Conservation (phyloP, 2,329 filamentous ascomycete species). For the Talaromyces piceae region DNA sequence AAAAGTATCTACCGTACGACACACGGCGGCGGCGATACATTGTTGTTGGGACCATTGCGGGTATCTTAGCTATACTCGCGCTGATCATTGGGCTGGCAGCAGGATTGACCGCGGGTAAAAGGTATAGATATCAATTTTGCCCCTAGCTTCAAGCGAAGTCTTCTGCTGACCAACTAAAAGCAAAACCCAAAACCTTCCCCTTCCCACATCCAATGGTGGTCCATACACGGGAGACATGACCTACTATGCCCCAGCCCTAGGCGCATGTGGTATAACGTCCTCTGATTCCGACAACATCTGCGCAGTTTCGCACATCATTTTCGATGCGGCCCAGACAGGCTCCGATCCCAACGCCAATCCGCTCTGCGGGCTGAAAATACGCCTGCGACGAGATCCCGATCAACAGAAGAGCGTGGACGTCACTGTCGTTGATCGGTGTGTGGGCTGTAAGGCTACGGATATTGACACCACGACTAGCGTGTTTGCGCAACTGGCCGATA, state of each 20-base stretch:
- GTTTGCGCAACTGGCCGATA: conserved; percentile 42
- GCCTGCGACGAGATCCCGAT: conserved; percentile 47
- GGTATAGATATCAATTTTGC: conserved; percentile 5
- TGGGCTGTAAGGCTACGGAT: conserved; percentile 42
- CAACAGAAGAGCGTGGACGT: conserved; percentile 48
- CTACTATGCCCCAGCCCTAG: conserved; percentile 60
- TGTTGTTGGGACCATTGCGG: conserved; percentile 8
- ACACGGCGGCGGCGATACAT: conserved; percentile 11
- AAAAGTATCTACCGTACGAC: conserved; percentile 11
- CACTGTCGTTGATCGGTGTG: conserved; percentile 62
- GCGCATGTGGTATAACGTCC: conserved; percentile 60
- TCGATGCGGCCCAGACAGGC: conserved; percentile 49
- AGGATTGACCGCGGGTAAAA: conserved; percentile 20
- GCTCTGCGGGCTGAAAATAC: conserved; percentile 60
- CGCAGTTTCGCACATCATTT: conserved; percentile 60
- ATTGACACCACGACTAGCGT: conserved; percentile 44
- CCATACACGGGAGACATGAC: conserved; percentile 59
- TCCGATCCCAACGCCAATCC: conserved; percentile 58
- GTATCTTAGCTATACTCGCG: conserved; percentile 18
- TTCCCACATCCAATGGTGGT: conserved; percentile 43
- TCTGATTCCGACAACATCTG: conserved; percentile 52
- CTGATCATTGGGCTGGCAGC: conserved; percentile 28
- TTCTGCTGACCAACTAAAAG: neutral
- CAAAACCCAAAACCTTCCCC: conserved; percentile 37
- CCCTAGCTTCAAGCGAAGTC: neutral